Conservation (phyloP, 371 early-diverging fungal genomes). For the Cokeromyces recurvatus region DNA sequence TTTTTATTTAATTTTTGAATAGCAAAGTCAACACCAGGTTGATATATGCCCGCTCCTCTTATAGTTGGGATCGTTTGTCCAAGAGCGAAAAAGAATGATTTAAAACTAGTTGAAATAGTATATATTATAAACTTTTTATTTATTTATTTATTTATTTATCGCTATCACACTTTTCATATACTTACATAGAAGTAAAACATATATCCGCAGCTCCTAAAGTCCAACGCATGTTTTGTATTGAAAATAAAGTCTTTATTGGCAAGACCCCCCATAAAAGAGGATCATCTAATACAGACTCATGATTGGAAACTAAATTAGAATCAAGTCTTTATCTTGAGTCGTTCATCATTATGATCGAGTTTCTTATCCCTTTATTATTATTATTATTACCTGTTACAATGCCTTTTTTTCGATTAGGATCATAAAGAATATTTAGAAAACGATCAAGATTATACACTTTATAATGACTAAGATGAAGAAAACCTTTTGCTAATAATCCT, state of each 20-base stretch:
- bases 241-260: constrained; percentile 47
- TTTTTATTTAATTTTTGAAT: constrained; percentile 35
- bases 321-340: not conserved
- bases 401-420: constrained; percentile 53
- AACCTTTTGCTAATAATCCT: constrained; percentile 45
- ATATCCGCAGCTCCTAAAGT: constrained; percentile 84
- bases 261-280: constrained; percentile 79
- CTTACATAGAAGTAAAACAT: constrained; percentile 69
- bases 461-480: constrained; percentile 51
- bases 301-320: constrained; percentile 39
- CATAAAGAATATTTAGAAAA: constrained; percentile 51
- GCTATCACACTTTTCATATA: too few relatives aligned
- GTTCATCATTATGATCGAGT: not conserved
- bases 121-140: too few relatives aligned
- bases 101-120: constrained; percentile 28
- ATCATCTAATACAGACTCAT: constrained; percentile 67
- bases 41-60: constrained; percentile 82
- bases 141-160: not conserved
- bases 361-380: not conserved
- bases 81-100: constrained; percentile 67
- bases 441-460: constrained; percentile 53
- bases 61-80: constrained; percentile 83
- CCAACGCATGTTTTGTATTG: constrained; percentile 67
- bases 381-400: constrained; percentile 58
- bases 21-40: constrained; percentile 78